phyloP scores from a whole-genome alignment of 768 basidiomycete species.

The Clathrus columnatus region DNA sequence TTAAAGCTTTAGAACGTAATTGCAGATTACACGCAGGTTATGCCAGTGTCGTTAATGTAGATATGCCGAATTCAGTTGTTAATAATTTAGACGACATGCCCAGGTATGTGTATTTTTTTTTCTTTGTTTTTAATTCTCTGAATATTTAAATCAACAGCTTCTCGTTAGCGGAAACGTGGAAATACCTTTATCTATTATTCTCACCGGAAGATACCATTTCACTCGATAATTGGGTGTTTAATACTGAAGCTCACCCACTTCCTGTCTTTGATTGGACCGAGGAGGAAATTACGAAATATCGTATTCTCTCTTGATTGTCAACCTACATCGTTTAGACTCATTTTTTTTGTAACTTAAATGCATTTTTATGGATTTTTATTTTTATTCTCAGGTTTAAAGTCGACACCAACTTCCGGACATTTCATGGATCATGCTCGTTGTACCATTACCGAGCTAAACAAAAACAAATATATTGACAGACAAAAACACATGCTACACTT shows the following conservation, averaged over 20 bases:
- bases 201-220: constrained; percentile 12
- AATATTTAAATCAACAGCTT: constrained; percentile 7
- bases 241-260: constrained; percentile 19
- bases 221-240: constrained; percentile 13
- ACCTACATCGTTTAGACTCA: too few species aligned
- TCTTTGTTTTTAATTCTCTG: not conserved
- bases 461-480: too few species aligned
- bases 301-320: not conserved
- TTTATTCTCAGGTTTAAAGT: too few species aligned
- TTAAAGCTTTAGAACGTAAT: constrained; percentile 16
- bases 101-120: not conserved
- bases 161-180: constrained; percentile 16
- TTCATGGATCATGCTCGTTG: too few species aligned
- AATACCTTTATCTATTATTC: constrained; percentile 15
- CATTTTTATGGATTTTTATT: too few species aligned
- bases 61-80: not conserved
- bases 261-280: constrained; percentile 15
- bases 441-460: too few species aligned
- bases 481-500: too few species aligned
- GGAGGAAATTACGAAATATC: not conserved
- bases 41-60: constrained; percentile 9
- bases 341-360: too few species aligned
- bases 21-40: constrained; percentile 16
- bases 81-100: constrained; percentile 7
- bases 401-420: too few species aligned